phyloP scores from a whole-genome alignment of 1,284 basidiomycete genomes.

The Fomitopsis pinicola region DNA sequence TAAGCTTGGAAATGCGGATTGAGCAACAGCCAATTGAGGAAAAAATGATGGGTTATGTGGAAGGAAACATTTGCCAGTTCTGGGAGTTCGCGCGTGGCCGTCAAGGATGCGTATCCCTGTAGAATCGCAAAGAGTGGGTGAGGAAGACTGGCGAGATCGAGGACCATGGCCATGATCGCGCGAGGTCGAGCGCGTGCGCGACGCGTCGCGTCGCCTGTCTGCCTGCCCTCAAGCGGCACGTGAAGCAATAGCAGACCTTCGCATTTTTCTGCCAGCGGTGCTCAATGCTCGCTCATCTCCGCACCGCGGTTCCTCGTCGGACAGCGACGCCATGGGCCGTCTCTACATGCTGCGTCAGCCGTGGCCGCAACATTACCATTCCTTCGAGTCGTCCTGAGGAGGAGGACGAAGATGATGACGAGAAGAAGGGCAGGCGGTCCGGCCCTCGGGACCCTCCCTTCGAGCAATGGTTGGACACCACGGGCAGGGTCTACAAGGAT shows the following conservation, averaged over 20 bases:
- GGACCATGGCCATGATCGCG: neutral
- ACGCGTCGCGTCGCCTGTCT: neutral
- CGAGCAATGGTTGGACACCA: constrained; percentile 32
- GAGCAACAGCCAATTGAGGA: constrained; percentile 47
- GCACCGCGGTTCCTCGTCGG: constrained; percentile 20
- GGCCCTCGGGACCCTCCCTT: constrained; percentile 19
- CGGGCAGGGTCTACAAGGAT: constrained; percentile 33
- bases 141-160: neutral
- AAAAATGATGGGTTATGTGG: constrained; percentile 42
- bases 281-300: constrained; percentile 29
- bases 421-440: neutral
- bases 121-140: constrained; percentile 38
- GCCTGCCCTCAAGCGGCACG: constrained; percentile 27
- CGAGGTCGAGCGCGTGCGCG: neutral
- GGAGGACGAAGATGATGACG: neutral
- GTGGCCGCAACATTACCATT: neutral
- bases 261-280: constrained; percentile 20
- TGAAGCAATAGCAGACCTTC: constrained; percentile 15
- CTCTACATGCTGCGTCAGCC: constrained; percentile 9
- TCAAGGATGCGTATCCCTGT: constrained; percentile 51
- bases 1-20: constrained; percentile 49
- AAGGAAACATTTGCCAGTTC: constrained; percentile 35
- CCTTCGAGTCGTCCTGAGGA: neutral
- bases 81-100: constrained; percentile 35
- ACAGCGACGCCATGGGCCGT: constrained; percentile 14